Evolutionary conservation across 1,284 basidiomycete species (phyloP).

Genomic region (Earliella scabrosa): DNA sequence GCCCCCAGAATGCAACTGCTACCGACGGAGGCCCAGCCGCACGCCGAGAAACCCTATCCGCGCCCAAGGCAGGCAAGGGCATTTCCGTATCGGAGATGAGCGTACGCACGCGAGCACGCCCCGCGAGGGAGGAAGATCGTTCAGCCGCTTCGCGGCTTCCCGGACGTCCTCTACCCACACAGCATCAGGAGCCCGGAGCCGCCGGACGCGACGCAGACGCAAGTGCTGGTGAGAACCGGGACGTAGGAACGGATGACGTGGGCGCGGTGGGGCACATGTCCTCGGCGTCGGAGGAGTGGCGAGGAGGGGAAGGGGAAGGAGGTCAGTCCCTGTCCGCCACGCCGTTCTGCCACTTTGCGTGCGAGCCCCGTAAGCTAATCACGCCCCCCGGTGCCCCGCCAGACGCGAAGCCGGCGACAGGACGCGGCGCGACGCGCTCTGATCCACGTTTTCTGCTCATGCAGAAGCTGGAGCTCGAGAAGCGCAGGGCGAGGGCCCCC

Average conservation of each 20-base stretch:
- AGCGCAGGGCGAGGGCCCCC: conserved; percentile 30
- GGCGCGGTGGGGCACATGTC: conserved; percentile 18
- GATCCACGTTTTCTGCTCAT: conserved; percentile 45
- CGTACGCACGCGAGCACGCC: conserved; percentile 36
- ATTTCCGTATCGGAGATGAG: conserved; percentile 39
- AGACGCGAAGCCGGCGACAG: conserved; percentile 3
- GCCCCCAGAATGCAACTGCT: not conserved
- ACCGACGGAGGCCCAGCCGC: conserved; percentile 6
- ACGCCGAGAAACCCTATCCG: conserved; percentile 13
- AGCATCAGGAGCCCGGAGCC: conserved; percentile 13
- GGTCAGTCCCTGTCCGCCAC: not conserved
- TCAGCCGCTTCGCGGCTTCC: conserved; percentile 2
- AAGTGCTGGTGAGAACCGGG: not conserved
- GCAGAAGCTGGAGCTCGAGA: conserved; percentile 51
- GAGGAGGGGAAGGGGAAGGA: not conserved
- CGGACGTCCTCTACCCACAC: conserved; percentile 2
- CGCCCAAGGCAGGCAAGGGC: conserved; percentile 11
- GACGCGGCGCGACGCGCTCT: conserved; percentile 6
- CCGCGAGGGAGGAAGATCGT: conserved; percentile 20
- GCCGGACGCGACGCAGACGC: conserved; percentile 5
- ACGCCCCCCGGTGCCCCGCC: conserved; percentile 3
- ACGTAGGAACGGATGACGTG: conserved; percentile 8
- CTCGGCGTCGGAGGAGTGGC: conserved; percentile 7
- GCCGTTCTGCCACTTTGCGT: conserved; percentile 16
- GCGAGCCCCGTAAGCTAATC: conserved; percentile 11